Evolutionary conservation across 306 rosid genomes (phyloP), one percentile per base, ranked within the genome.

Genomic region (Pyrus bretschneideri): DNA sequence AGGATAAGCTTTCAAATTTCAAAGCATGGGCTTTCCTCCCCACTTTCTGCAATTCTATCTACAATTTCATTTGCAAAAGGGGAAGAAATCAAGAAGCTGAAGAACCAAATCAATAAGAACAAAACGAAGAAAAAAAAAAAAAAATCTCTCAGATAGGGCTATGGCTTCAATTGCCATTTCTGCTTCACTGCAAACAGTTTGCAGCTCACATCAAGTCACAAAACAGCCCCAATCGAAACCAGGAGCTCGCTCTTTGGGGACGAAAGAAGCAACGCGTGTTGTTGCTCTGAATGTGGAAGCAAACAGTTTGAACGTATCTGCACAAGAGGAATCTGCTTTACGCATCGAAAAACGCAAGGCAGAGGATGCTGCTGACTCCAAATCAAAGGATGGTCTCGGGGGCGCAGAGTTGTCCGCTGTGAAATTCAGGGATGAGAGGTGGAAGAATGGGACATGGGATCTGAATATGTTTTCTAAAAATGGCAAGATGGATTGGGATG

Each of bases 391-490:
- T 30, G 68, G 30, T 15, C 55, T 18, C 1, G 19, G 44, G 11
- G 79, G 55, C 12, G 12, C 66, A 9, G 72, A 75, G 45, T n/a
- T 11, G n/a, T 52, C 33, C 40, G 54, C 15, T 5, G 22, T 30
- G 45, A 81, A 35, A 57, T 81, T 78, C 67, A 51, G 18, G 0
- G 83, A 86, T n/a, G n/a, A 75, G 73, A 69, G 80, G n/a, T 86
- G 89, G 87, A 86, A 79, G 77, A 81, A 83, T 9, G 87, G 87
- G 33, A 83, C 85, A 17, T 86, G 87, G 87, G 85, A 86, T 86
- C 64, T 83, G 5, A 86, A 81, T 45, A 72, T 81, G 89, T 81
- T 86, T 77, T 81, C 80, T 29, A 73, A 69, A 23, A 62, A 81
- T 69, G 81, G 89, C 18, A 86, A 71, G 60, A 71, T 86, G 64